These are phyloP conservation scores for Penicillium sp. DNA, from an alignment of 2,329 filamentous ascomycete species.

Conservation along the genomic window DNA sequence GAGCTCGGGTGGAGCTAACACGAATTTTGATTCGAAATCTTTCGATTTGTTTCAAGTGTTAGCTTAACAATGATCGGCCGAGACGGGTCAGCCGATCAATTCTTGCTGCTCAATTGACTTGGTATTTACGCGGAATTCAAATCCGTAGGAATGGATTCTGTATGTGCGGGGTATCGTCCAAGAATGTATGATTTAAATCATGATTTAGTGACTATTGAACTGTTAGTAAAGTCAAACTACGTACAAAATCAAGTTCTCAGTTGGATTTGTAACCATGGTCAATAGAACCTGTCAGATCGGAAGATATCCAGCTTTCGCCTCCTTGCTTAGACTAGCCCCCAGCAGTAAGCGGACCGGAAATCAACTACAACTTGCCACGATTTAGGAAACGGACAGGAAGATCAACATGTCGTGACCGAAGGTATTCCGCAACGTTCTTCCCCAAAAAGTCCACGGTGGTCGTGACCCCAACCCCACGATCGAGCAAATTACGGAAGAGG, in stretches of 20 bases:
- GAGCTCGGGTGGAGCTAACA: conserved; percentile 7
- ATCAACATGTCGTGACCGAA: conserved; percentile 37
- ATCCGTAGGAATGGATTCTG: not conserved
- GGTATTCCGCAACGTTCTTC: conserved; percentile 42
- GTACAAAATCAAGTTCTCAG: no score
- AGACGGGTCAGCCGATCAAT: not conserved
- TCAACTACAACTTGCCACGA: conserved; percentile 23
- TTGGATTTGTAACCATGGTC: not conserved
- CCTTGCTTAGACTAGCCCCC: not conserved
- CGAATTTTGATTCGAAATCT: not conserved
- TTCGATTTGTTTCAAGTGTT: not conserved
- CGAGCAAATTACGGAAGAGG: conserved; percentile 39
- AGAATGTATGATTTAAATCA: not conserved
- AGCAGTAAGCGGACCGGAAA: not conserved
- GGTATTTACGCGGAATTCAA: not conserved
- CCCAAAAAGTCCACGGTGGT: conserved; percentile 40
- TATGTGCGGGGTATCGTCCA: not conserved
- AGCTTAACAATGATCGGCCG: not conserved
- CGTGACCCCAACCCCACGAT: conserved; percentile 38
- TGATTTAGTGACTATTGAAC: not conserved
- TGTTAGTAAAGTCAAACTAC: no score
- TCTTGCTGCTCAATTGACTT: not conserved
- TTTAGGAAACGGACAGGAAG: conserved; percentile 37
- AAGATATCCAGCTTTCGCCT: not conserved
- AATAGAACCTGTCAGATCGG: not conserved